Base-by-base conservation (phyloP, 805 yeast genomes). In the Kuraishia borneana region DNA sequence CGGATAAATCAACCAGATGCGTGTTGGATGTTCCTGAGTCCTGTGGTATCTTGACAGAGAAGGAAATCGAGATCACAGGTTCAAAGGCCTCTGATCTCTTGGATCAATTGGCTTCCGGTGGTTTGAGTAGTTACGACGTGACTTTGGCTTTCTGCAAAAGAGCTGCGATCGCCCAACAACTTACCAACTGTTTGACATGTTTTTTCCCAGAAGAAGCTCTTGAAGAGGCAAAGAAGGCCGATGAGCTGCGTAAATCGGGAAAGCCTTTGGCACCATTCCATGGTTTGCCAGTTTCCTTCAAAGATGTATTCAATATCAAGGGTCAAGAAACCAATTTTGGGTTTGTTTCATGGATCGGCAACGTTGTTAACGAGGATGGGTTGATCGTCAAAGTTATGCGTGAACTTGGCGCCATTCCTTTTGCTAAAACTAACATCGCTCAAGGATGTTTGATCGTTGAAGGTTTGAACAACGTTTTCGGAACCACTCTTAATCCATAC, bases 381-480 rank as follows among this genome's bases (percentile, higher is more conserved):
- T 54, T 56, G 21, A 65, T 73, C 10, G 53, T 65, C n/a, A 61
- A 68, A 40, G 59, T 67, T 16, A 51, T 74, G 44, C 60, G 55
- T 38, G 58, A 61, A 19, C 53, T 70, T 33, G 82, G 83, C 31
- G 80, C 80, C 22, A 70, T 76, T 17, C 68, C 74, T 42, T 76
- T 68, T 47, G 72, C 73, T 31, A 64, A 84, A 50, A 76, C 87
- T 6, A 68, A 74, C 37, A 73, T 76, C 50, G 84, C 85, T 4
- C 84, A 76, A 49, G 61, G 75, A 3, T 56, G 78, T 49, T 78
- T 78, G 85, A 83, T 76, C 43, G 54, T 75, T 47, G 81, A 75
- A 48, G 69, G 81, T 16, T 58, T 62, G 46, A 75, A 76, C 52
- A 73, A 73, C 54, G 62, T 77, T 45, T 64, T 60, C 30, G 83